Evolutionary conservation across 1,284 basidiomycete species (phyloP).

Genomic region (Pseudozyma pruni): DNA sequence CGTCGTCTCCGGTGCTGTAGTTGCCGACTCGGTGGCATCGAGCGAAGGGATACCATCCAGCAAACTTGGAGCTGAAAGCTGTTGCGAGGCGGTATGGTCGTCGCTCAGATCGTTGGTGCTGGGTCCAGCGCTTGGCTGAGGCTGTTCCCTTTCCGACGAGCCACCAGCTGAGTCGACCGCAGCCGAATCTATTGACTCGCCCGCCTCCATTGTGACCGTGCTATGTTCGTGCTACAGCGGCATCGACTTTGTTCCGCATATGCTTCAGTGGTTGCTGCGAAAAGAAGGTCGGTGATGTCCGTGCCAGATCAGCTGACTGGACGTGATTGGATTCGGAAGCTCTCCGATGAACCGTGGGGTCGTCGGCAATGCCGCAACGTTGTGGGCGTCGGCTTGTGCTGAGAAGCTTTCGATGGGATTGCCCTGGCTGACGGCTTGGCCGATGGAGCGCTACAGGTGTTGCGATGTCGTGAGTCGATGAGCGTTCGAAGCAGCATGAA

Average conservation of each 20-base stretch:
- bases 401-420: too few species aligned
- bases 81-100: neutral
- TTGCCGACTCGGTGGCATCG: constrained; percentile 24
- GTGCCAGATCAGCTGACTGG: neutral
- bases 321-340: neutral
- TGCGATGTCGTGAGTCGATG: neutral
- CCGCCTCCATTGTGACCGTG: constrained; percentile 34
- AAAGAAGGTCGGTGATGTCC: neutral
- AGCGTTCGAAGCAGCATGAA: neutral
- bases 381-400: neutral
- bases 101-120: neutral
- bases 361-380: neutral
- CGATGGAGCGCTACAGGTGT: too few species aligned
- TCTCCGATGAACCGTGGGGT: constrained; percentile 4
- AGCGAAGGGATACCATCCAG: constrained; percentile 36
- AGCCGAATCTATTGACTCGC: constrained; percentile 44
- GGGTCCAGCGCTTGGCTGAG: neutral
- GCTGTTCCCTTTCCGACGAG: constrained; percentile 3
- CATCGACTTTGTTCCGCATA: neutral
- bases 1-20: constrained; percentile 6
- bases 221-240: constrained; percentile 13
- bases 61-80: constrained; percentile 11
- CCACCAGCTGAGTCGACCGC: neutral
- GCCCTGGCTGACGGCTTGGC: neutral
- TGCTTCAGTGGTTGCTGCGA: neutral